Evolutionary conservation across 306 rosid genomes (phyloP).

Genomic region (Medicago truncatula): DNA sequence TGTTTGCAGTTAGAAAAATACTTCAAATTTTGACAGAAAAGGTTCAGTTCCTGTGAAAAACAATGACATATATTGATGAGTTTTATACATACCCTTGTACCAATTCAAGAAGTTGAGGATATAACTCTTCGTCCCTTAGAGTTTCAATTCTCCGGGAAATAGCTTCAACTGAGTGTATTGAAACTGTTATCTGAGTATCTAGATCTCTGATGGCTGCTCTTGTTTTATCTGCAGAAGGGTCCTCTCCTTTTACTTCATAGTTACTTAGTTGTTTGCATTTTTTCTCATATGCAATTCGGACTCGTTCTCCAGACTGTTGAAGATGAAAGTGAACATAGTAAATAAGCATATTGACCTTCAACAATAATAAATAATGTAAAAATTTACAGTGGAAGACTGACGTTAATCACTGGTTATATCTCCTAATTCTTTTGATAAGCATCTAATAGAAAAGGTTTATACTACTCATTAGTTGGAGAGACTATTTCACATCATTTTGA

Average conservation of each 20-base stretch:
- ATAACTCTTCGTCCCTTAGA: conserved; percentile 86
- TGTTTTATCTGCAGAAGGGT: conserved; percentile 72
- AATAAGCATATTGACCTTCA: conserved; percentile 17
- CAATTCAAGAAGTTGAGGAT: conserved; percentile 85
- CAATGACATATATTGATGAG: conserved; percentile 12
- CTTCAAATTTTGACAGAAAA: conserved; percentile 6
- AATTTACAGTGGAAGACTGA: background rate
- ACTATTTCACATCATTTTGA: conserved; percentile 12
- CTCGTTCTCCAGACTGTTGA: conserved; percentile 76
- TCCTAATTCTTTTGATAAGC: background rate
- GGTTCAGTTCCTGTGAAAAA: conserved; percentile 18
- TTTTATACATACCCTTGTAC: conserved; percentile 69
- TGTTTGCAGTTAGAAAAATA: background rate
- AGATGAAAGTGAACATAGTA: conserved; percentile 37
- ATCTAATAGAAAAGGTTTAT: background rate
- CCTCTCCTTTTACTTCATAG: conserved; percentile 83
- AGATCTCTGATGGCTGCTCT: conserved; percentile 78
- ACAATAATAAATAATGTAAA: conserved; percentile 19
- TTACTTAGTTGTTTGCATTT: conserved; percentile 70
- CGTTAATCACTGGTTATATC: background rate
- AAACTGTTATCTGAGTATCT: conserved; percentile 84
- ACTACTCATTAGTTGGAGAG: conserved; percentile 3
- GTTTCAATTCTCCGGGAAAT: conserved; percentile 84
- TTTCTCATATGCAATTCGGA: conserved; percentile 84
- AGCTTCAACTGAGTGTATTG: conserved; percentile 89